phyloP scores from a whole-genome alignment of 495 filamentous ascomycete genomes.

The Sabuloglossum arenarium region DNA sequence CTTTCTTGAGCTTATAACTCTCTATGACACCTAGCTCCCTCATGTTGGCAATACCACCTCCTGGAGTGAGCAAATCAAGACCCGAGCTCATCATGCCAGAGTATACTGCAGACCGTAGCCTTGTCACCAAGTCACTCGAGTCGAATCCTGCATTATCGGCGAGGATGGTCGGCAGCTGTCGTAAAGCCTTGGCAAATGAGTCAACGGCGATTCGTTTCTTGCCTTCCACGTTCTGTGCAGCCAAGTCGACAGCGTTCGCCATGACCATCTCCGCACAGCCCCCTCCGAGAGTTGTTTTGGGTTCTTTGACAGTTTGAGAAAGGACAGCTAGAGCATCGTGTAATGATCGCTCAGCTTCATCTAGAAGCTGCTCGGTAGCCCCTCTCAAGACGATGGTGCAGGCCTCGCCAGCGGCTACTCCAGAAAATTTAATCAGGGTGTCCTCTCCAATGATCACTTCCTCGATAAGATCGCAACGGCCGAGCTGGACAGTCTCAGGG shows the following conservation, averaged over 20 bases:
- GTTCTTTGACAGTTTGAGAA: constrained; percentile 90
- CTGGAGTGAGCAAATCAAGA: constrained; percentile 70
- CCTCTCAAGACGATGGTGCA: constrained; percentile 95
- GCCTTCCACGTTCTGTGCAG: constrained; percentile 80
- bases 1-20: constrained; percentile 95
- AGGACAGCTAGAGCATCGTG: constrained; percentile 94
- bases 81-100: constrained; percentile 82
- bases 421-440: constrained; percentile 90
- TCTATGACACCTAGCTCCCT: constrained; percentile 91
- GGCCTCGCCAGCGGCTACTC: constrained; percentile 80
- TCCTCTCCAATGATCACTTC: constrained; percentile 97
- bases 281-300: constrained; percentile 81
- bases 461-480: constrained; percentile 87
- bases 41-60: constrained; percentile 92
- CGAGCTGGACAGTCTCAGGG: constrained; percentile 88
- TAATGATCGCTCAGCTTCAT: constrained; percentile 88
- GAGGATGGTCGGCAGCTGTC: constrained; percentile 87
- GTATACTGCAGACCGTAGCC: constrained; percentile 82
- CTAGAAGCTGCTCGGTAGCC: constrained; percentile 87
- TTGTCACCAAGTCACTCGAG: constrained; percentile 79
- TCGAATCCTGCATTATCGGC: constrained; percentile 96
- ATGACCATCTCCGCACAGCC: constrained; percentile 97
- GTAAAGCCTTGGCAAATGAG: constrained; percentile 68
- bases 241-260: constrained; percentile 91
- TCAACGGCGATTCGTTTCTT: constrained; percentile 93